Evolutionary conservation across 2,329 filamentous ascomycete species (phyloP).

Genomic region (Neonectria hederae): DNA sequence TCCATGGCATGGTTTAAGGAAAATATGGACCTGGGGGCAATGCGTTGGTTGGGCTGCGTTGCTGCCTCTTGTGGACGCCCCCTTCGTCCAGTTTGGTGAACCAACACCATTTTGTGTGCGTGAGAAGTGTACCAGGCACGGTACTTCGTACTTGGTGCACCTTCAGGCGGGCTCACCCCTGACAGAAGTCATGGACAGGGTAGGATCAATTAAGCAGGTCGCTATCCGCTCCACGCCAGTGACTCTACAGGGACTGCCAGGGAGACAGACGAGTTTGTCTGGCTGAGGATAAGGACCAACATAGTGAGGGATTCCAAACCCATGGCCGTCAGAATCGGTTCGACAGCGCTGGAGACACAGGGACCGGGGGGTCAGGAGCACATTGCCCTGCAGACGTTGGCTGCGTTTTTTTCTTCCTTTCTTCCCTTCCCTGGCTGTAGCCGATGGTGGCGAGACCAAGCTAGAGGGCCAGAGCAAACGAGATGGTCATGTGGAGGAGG

Average conservation of each 20-base stretch:
- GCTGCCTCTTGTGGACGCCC: background rate
- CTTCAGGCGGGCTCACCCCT: background rate
- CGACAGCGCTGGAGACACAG: slow-evolving; percentile 26
- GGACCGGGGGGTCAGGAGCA: slow-evolving; percentile 17
- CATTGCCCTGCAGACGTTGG: slow-evolving; percentile 14
- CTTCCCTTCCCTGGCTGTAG: background rate
- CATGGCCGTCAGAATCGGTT: slow-evolving; percentile 17
- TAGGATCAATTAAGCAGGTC: background rate
- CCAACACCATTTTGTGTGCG: background rate
- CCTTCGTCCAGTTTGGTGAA: background rate
- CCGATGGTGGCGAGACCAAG: background rate
- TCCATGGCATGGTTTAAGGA: slow-evolving; percentile 4
- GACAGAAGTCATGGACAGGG: background rate
- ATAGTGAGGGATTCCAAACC: background rate
- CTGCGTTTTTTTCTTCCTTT: slow-evolving; percentile 13
- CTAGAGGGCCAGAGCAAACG: background rate
- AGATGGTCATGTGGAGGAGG: slow-evolving; percentile 16
- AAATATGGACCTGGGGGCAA: background rate
- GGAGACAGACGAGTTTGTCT: background rate
- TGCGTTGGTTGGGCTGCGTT: background rate
- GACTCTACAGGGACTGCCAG: background rate
- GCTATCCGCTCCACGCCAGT: background rate
- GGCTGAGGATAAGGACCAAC: slow-evolving; percentile 10
- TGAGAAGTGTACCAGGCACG: too few species aligned
- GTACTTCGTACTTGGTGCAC: background rate